Percentiles rank a stretch among this genome's conserved stretches.
Conservation (phyloP, 805 yeast genomes). For the Starmerella apicola region DNA sequence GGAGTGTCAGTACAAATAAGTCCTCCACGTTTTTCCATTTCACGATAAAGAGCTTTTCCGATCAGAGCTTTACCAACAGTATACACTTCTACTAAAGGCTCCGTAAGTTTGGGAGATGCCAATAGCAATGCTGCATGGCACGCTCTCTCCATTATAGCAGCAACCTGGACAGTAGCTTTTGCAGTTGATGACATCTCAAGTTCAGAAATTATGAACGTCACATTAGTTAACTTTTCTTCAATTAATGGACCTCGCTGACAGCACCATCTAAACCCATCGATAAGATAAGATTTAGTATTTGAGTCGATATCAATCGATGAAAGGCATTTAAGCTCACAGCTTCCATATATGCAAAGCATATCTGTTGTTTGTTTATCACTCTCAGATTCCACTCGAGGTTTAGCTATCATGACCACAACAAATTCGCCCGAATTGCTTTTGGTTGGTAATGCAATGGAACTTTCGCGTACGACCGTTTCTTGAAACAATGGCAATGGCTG, state of each 20-base stretch:
- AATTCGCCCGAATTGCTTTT: conserved; percentile 40
- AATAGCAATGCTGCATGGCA: conserved; percentile 69
- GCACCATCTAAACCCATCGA: conserved; percentile 77
- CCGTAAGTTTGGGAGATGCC: conserved; percentile 67
- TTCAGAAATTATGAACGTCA: conserved; percentile 59
- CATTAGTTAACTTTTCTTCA: conserved; percentile 63
- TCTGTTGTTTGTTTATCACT: neutral
- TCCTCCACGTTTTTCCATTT: conserved; percentile 50
- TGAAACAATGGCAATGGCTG: conserved; percentile 71
- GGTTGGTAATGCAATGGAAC: conserved; percentile 56
- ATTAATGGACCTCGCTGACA: conserved; percentile 83
- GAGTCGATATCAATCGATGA: no score
- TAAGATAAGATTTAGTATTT: no score
- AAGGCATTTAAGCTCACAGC: neutral
- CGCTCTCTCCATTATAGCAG: conserved; percentile 73
- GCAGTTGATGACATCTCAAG: conserved; percentile 39
- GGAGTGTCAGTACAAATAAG: conserved; percentile 36
- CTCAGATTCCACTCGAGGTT: no score
- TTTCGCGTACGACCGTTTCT: conserved; percentile 52
- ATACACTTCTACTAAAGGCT: conserved; percentile 60
- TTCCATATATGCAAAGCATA: neutral
- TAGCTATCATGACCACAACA: neutral
- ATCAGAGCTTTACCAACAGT: conserved; percentile 42
- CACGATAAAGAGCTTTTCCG: conserved; percentile 37
- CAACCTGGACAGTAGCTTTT: conserved; percentile 49